phyloP scores from a whole-genome alignment of 2,329 filamentous ascomycete genomes.

The Ophiostoma triangulosporum region DNA sequence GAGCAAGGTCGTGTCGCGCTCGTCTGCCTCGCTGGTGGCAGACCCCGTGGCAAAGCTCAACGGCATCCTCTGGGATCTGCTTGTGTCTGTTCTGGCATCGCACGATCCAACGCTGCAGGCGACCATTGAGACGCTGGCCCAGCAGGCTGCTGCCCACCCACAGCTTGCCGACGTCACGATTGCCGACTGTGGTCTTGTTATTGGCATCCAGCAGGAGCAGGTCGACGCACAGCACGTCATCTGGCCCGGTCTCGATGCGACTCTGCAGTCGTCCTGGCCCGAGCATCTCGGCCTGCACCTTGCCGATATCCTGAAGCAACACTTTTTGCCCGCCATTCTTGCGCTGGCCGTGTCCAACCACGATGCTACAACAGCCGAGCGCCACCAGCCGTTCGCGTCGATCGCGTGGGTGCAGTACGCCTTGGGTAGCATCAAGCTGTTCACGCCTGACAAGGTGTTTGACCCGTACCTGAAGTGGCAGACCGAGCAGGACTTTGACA shows the following conservation, averaged over 20 bases:
- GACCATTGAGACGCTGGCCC: slow-evolving; percentile 17
- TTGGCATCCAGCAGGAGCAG: not conserved
- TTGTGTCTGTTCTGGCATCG: slow-evolving; percentile 28
- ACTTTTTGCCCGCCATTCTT: slow-evolving; percentile 33
- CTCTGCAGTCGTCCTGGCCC: slow-evolving; percentile 12
- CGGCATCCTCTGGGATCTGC: slow-evolving; percentile 31
- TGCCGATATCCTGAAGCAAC: slow-evolving; percentile 23
- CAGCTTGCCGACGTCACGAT: slow-evolving; percentile 3
- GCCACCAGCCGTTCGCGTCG: slow-evolving; percentile 26
- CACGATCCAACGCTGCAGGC: slow-evolving; percentile 16
- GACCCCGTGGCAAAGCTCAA: slow-evolving; percentile 38
- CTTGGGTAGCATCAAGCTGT: slow-evolving; percentile 60
- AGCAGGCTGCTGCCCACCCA: slow-evolving; percentile 8
- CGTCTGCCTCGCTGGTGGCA: slow-evolving; percentile 33
- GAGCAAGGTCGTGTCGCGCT: slow-evolving; percentile 38
- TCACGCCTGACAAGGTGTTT: slow-evolving; percentile 73
- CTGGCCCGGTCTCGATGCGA: slow-evolving; percentile 5
- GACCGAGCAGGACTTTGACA: slow-evolving; percentile 48
- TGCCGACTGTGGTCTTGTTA: slow-evolving; percentile 1
- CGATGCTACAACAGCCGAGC: slow-evolving; percentile 14
- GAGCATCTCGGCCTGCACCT: slow-evolving; percentile 19
- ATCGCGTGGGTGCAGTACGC: slow-evolving; percentile 67
- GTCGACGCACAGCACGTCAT: not conserved
- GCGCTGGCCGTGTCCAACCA: slow-evolving; percentile 27
- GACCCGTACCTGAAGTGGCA: slow-evolving; percentile 60